Conservation (phyloP, 148 eudicot genomes). For the Chenopodium album region DNA sequence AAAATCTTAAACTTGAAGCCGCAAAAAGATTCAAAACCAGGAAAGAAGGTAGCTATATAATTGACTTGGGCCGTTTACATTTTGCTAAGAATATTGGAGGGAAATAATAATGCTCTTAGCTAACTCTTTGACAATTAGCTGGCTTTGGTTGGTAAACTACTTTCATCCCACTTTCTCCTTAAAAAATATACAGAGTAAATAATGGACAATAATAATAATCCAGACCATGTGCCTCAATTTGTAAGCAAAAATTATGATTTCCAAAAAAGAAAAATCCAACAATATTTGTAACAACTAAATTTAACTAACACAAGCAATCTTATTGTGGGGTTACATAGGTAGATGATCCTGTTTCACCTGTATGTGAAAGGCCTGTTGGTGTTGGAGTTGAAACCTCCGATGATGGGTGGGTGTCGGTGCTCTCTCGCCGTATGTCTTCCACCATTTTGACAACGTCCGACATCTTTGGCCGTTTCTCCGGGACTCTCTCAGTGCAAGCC, state of each 20-base stretch:
- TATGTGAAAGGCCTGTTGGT: conserved; percentile 23
- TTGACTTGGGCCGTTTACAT: conserved; percentile 15
- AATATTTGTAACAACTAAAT: conserved; percentile 20
- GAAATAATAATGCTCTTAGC: background rate
- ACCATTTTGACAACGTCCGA: conserved; percentile 52
- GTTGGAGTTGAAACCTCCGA: conserved; percentile 59
- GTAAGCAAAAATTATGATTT: background rate
- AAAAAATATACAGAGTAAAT: background rate
- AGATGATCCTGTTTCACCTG: conserved; percentile 37
- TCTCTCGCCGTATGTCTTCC: conserved; percentile 53
- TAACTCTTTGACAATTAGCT: conserved; percentile 19
- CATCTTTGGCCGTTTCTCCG: conserved; percentile 68
- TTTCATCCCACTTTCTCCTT: conserved; percentile 18
- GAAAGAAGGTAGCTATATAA: background rate
- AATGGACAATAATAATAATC: conserved; percentile 8
- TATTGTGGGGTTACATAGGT: conserved; percentile 21
- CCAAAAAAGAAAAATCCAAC: background rate
- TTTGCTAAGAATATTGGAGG: conserved; percentile 13
- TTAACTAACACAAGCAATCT: conserved; percentile 23
- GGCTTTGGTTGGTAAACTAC: conserved; percentile 29
- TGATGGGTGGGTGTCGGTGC: conserved; percentile 36
- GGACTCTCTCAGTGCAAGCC: conserved; percentile 50
- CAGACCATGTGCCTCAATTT: conserved; percentile 27
- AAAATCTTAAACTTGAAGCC: background rate
- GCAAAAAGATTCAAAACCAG: background rate